phyloP scores from a whole-genome alignment of 257 asterid genomes.

The Penstemon eatonii region DNA sequence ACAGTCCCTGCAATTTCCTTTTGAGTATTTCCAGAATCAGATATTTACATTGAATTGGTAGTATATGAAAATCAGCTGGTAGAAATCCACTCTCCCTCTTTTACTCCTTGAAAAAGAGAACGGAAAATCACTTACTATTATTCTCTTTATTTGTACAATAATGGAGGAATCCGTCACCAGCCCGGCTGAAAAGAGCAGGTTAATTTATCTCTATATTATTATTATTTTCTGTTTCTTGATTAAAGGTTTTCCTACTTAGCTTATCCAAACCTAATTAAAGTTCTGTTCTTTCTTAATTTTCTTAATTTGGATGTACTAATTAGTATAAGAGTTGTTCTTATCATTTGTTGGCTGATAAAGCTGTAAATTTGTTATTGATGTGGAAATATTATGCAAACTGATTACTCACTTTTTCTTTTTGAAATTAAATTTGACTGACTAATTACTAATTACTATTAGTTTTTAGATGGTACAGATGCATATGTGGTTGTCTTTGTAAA shows the following conservation, averaged over 20 bases:
- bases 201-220: background rate
- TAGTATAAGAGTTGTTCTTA: constrained; percentile 13
- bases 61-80: background rate
- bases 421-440: no score
- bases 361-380: background rate
- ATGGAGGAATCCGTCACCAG: constrained; percentile 34
- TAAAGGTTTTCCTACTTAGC: background rate
- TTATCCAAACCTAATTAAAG: background rate
- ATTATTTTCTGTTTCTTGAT: constrained; percentile 23
- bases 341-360: background rate
- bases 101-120: background rate
- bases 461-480: background rate
- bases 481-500: constrained; percentile 6
- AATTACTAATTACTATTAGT: no score
- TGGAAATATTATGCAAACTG: background rate
- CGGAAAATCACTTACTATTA: background rate
- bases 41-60: background rate
- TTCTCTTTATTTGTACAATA: constrained; percentile 15
- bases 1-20: background rate
- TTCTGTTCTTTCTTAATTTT: background rate
- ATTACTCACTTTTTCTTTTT: background rate
- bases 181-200: constrained; percentile 36
- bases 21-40: no score
- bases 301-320: background rate
- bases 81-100: background rate